phyloP scores from a whole-genome alignment of 164 flowering plant genomes.

The Chimonanthus salicifolius region DNA sequence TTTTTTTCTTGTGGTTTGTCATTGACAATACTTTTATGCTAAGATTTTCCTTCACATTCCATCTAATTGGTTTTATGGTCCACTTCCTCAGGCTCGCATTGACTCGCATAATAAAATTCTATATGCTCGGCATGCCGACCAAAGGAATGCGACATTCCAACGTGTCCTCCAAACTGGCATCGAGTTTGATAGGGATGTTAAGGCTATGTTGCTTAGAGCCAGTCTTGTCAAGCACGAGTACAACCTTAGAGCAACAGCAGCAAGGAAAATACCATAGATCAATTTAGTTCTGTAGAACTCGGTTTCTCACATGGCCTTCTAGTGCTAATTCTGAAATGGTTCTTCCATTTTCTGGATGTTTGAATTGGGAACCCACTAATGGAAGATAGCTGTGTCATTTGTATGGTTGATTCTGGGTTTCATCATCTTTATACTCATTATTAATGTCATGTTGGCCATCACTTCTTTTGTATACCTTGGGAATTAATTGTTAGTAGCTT shows the following conservation, averaged over 20 bases:
- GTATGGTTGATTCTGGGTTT: not conserved
- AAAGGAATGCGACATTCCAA: constrained; percentile 89
- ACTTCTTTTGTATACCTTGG: not conserved
- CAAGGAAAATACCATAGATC: constrained; percentile 40
- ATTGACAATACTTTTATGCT: not conserved
- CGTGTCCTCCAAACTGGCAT: constrained; percentile 76
- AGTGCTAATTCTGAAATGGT: not conserved
- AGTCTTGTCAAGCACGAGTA: constrained; percentile 77
- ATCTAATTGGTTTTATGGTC: not conserved
- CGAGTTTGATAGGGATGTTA: constrained; percentile 86
- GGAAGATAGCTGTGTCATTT: not conserved
- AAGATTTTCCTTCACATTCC: not conserved
- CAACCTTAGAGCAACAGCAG: constrained; percentile 25
- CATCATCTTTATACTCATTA: too few species aligned
- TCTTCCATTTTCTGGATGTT: not conserved
- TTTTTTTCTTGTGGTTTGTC: not conserved
- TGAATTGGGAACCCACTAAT: not conserved
- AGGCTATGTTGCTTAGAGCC: constrained; percentile 82
- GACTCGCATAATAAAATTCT: constrained; percentile 97
- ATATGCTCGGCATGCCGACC: constrained; percentile 96
- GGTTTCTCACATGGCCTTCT: not conserved
- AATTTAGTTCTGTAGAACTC: not conserved
- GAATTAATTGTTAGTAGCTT: not conserved
- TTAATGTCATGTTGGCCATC: not conserved
- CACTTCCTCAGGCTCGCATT: constrained; percentile 66